A percentile compares a stretch with the other conserved stretches of the same genome.
Evolutionary conservation across 1,284 basidiomycete genomes (phyloP).

Genomic region (Puccinia hordei): DNA sequence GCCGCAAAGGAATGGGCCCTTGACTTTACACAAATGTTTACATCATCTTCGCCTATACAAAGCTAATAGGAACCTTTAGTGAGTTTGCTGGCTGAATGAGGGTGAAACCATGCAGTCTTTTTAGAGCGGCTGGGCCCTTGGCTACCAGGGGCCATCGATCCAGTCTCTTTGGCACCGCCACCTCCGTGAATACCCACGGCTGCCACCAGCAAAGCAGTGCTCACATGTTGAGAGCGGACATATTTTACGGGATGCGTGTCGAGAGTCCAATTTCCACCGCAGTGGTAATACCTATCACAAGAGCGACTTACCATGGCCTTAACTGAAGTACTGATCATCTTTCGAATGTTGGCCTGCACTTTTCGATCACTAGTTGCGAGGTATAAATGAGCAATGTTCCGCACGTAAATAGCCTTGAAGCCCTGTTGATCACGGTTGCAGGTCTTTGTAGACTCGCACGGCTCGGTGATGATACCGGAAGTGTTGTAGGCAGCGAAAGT

Average conservation of each 20-base stretch:
- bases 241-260: slow-evolving; percentile 49
- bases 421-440: slow-evolving; percentile 52
- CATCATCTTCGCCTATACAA: not conserved
- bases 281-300: slow-evolving; percentile 44
- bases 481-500: slow-evolving; percentile 23
- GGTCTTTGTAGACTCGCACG: slow-evolving; percentile 21
- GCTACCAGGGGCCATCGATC: not conserved
- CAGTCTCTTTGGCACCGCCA: not conserved
- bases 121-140: not conserved
- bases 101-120: not conserved
- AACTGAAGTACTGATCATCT: slow-evolving; percentile 29
- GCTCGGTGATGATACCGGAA: slow-evolving; percentile 45
- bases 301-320: slow-evolving; percentile 36
- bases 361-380: not conserved
- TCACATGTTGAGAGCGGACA: slow-evolving; percentile 50
- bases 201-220: slow-evolving; percentile 44
- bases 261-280: slow-evolving; percentile 50
- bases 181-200: slow-evolving; percentile 36
- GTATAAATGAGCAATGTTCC: slow-evolving; percentile 43
- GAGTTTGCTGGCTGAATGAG: not conserved
- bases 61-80: too few relatives aligned
- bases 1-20: too few relatives aligned
- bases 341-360: slow-evolving; percentile 21
- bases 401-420: slow-evolving; percentile 47
- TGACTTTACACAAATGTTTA: not conserved